phyloP scores from a whole-genome alignment of 2,329 filamentous ascomycete genomes.

The Arthroderma uncinatum region DNA sequence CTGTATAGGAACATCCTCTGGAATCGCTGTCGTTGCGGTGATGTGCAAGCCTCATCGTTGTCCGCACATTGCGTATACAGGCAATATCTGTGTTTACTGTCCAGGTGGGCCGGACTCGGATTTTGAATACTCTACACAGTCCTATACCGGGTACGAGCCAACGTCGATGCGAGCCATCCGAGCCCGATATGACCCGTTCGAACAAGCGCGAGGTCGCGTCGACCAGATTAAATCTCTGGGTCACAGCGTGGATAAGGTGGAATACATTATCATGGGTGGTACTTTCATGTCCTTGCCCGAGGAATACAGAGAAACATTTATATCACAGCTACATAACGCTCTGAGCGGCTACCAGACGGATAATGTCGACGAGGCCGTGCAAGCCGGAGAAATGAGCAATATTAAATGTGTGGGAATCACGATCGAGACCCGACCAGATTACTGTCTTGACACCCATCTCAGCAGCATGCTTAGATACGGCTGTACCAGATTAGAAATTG shows the following conservation, averaged over 20 bases:
- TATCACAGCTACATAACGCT: conserved; percentile 91
- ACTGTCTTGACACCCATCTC: conserved; percentile 90
- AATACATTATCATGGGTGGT: conserved; percentile 99
- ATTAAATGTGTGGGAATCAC: conserved; percentile 98
- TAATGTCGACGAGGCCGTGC: conserved; percentile 89
- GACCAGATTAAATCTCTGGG: conserved; percentile 94
- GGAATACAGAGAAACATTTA: conserved; percentile 84
- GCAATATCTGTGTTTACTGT: conserved; percentile 98
- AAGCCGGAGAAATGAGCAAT: conserved; percentile 90
- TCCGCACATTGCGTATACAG: conserved; percentile 95
- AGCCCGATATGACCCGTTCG: conserved; percentile 92
- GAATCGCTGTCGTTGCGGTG: conserved; percentile 94
- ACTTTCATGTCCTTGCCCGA: conserved; percentile 96
- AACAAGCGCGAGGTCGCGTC: conserved; percentile 88
- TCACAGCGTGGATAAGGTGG: conserved; percentile 96
- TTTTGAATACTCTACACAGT: conserved; percentile 98
- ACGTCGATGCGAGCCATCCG: conserved; percentile 98
- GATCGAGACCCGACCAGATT: conserved; percentile 93
- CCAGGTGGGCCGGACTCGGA: conserved; percentile 95
- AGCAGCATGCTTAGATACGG: conserved; percentile 96
- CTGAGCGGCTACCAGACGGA: conserved; percentile 90
- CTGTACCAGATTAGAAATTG: conserved; percentile 86
- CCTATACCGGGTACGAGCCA: conserved; percentile 95
- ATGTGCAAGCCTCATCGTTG: conserved; percentile 99
- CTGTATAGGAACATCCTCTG: conserved; percentile 70